A percentile compares a stretch with the other conserved stretches of the same genome.
These are phyloP conservation scores for Hyphodiscus sp. DNA, from an alignment of 2,329 filamentous ascomycete genomes.

Conservation along the genomic window DNA sequence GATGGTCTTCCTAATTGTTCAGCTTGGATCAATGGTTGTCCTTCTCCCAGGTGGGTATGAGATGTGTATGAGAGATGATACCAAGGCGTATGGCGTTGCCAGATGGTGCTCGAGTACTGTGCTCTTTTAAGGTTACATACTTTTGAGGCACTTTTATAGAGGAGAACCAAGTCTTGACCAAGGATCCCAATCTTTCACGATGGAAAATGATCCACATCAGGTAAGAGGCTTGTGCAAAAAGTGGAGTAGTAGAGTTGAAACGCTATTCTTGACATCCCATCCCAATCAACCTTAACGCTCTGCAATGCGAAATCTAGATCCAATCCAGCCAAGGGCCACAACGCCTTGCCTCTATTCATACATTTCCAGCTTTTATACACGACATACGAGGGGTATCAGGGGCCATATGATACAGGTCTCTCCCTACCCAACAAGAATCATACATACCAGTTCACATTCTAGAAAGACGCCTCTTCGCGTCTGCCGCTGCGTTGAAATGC, in stretches of 20 bases:
- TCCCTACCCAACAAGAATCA: not conserved
- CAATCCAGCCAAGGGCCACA: constrained; percentile 8
- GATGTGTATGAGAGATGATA: not conserved
- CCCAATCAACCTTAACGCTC: constrained; percentile 13
- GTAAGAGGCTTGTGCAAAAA: no score
- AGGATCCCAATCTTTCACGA: not conserved
- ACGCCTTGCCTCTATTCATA: constrained; percentile 16
- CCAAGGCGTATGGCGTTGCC: not conserved
- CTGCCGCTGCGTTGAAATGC: not conserved
- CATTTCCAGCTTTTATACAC: constrained; percentile 9
- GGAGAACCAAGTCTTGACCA: not conserved
- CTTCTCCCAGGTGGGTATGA: not conserved
- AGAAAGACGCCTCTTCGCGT: not conserved
- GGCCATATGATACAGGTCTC: not conserved
- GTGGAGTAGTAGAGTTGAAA: constrained; percentile 11
- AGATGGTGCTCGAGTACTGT: not conserved
- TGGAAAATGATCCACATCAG: no score
- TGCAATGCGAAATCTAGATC: constrained; percentile 16
- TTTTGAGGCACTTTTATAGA: not conserved
- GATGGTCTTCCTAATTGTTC: not conserved
- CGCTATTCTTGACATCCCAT: constrained; percentile 1
- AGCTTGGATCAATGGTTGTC: not conserved
- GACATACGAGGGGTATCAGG: not conserved
- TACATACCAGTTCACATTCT: not conserved
- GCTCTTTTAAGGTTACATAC: not conserved